A percentile compares a stretch with the other conserved stretches of the same genome.
Conservation (phyloP, 73 alveolate species). For the Stentor coeruleus region DNA sequence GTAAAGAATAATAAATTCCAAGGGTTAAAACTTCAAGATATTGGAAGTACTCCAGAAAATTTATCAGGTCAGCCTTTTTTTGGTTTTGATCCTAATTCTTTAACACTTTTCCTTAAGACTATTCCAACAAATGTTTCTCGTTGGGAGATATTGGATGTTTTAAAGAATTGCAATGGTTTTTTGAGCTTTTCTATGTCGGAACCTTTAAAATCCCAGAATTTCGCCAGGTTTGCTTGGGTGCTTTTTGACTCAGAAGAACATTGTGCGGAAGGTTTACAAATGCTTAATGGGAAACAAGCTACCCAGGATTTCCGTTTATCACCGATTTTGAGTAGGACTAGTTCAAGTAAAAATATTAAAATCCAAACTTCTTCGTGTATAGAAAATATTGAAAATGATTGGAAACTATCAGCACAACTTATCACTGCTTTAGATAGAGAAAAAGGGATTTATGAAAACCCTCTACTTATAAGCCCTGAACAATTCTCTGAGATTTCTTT, state of each 20-base stretch:
- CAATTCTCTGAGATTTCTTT: constrained; percentile 31
- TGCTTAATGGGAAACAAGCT: constrained; percentile 44
- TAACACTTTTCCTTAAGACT: constrained; percentile 59
- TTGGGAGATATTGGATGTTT: constrained; percentile 64
- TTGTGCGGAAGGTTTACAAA: constrained; percentile 50
- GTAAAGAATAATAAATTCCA: not conserved
- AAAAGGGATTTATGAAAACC: constrained; percentile 47
- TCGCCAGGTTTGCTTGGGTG: constrained; percentile 88
- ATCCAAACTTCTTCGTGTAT: constrained; percentile 75
- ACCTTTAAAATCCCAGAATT: constrained; percentile 79
- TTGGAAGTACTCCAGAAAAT: constrained; percentile 24
- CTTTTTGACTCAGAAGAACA: constrained; percentile 77
- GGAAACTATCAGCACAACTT: constrained; percentile 50
- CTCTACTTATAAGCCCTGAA: constrained; percentile 28
- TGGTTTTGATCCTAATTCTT: constrained; percentile 72
- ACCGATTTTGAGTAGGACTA: constrained; percentile 55
- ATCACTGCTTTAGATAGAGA: constrained; percentile 69
- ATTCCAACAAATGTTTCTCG: constrained; percentile 74
- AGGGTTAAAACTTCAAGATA: constrained; percentile 5
- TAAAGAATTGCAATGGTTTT: constrained; percentile 74
- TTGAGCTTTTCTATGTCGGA: constrained; percentile 81
- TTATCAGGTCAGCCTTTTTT: constrained; percentile 63
- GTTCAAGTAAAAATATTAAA: constrained; percentile 48
- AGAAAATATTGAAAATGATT: constrained; percentile 64
- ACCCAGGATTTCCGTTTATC: constrained; percentile 46